Base-by-base conservation (phyloP, 257 asterid genomes). In the Nicotiana benthamiana region DNA sequence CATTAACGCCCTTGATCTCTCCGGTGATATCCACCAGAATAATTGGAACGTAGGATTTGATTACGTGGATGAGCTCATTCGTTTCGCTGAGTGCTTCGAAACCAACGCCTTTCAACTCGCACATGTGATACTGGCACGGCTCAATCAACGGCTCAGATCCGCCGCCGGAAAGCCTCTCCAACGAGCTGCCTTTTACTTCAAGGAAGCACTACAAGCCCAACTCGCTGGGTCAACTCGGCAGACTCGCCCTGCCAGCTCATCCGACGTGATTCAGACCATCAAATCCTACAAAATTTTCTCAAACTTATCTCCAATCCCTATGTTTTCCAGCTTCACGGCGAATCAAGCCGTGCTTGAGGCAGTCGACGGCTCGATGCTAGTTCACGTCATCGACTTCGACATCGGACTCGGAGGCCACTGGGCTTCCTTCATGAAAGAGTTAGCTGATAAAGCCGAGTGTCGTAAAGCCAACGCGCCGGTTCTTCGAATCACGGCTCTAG, bases 111-210 rank as follows among this genome's bases (percentile, higher is more conserved):
- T 91, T 51, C 97, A 96, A 70, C 93, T 92, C 80, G 92, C 92
- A 20, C 95, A 90, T 20, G 92, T 87, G 30, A 90, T 96, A 82
- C 82, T 94, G 77, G 92, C 94, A 43, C 94, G 97, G 82, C 96
- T 96, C 86, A 94, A 96, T 82, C 97, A 95, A 18, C 87, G 90
- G 17, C 89, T 96, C 18, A 82, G 87, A 2, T 89, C 92, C 1
- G 89, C 99, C 0, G 70, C 86, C 0, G 98, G 97, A 3, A 92
- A 91, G 32, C 91, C 97, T 0, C 90, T 93, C 9, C 97, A 90
- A 83, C 79, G 99, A 85, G 94, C 96, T 5, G 96, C 98, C 61
- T 96, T 91, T 84, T 96, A 93, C 83, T 92, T 96, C 97, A 96
- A 96, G 88, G 96, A 94, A 88, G 98, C 99, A 26, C 90, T 94